A percentile compares a stretch with the other conserved stretches of the same genome.
phyloP scores from a whole-genome alignment of 176 grass and related monocot species.

The Paspalum notatum region DNA sequence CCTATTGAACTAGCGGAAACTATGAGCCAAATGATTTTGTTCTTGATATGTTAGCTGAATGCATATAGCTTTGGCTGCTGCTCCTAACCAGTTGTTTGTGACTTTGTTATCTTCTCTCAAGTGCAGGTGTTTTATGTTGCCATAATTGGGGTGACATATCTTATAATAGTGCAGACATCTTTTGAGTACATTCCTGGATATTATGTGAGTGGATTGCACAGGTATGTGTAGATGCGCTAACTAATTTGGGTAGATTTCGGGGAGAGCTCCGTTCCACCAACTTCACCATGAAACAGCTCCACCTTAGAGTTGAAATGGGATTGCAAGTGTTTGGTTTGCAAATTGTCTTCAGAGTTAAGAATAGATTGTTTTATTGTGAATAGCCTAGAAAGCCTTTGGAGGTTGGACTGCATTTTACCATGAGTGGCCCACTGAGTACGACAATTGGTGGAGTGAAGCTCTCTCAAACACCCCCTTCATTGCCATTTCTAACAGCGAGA shows the following conservation, averaged over 20 bases:
- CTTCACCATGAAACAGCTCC: too few relatives aligned
- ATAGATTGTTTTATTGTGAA: too few relatives aligned
- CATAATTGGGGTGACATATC: slow-evolving; percentile 86
- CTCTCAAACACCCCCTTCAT: neutral
- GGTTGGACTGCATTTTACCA: too few relatives aligned
- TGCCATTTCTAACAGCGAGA: slow-evolving; percentile 4
- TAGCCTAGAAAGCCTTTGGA: too few relatives aligned
- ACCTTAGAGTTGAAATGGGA: too few relatives aligned
- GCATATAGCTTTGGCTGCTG: neutral
- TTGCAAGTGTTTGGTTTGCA: too few relatives aligned
- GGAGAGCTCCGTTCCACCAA: too few relatives aligned
- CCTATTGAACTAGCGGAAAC: neutral
- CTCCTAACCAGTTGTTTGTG: neutral
- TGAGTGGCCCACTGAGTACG: too few relatives aligned
- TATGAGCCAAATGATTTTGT: slow-evolving; percentile 6
- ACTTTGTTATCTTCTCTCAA: slow-evolving; percentile 35
- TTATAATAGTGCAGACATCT: slow-evolving; percentile 86
- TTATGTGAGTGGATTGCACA: slow-evolving; percentile 87
- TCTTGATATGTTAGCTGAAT: slow-evolving; percentile 14
- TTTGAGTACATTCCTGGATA: slow-evolving; percentile 95
- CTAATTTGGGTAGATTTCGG: slow-evolving; percentile 24
- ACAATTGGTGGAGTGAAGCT: too few relatives aligned
- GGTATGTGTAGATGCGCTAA: slow-evolving; percentile 53
- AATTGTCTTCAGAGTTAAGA: too few relatives aligned
- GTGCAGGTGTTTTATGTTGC: slow-evolving; percentile 84